Percentiles rank a stretch among this genome's conserved stretches.
These are phyloP conservation scores for Phyllosticta citriasiana DNA, from an alignment of 2,329 filamentous ascomycete species.

Conservation along the genomic window DNA sequence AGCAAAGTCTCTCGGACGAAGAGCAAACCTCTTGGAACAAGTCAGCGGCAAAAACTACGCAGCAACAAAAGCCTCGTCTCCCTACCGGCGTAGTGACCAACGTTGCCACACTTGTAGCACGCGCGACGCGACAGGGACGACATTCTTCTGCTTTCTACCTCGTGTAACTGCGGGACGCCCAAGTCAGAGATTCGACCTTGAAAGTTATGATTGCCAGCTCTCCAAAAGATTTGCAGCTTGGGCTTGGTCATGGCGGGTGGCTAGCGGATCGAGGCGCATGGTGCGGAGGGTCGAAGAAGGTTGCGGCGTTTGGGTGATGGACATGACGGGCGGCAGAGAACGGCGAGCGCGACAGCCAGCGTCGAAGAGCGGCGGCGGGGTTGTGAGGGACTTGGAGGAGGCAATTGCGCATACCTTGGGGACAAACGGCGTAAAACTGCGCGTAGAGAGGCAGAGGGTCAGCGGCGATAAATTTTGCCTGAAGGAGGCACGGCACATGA, in stretches of 20 bases:
- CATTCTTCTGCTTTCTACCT: conserved; percentile 31
- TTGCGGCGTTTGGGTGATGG: not conserved
- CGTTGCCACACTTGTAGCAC: conserved; percentile 45
- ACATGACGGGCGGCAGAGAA: not conserved
- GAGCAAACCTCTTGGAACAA: conserved; percentile 72
- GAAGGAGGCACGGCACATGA: conserved; percentile 12
- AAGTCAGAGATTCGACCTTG: conserved; percentile 13
- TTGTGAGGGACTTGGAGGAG: not conserved
- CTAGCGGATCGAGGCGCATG: conserved; percentile 12
- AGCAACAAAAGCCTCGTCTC: conserved; percentile 12
- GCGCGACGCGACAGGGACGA: conserved; percentile 44
- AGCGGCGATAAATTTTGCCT: conserved; percentile 16
- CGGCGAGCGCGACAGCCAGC: not conserved
- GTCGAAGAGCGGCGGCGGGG: not conserved
- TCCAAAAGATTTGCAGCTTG: not conserved
- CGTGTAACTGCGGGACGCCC: conserved; percentile 15
- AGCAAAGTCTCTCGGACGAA: conserved; percentile 95
- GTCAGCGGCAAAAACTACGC: not conserved
- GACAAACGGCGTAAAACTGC: conserved; percentile 22
- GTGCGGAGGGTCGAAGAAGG: not conserved
- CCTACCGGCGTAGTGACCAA: conserved; percentile 43
- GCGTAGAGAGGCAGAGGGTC: conserved; percentile 19
- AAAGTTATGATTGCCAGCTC: conserved; percentile 17
- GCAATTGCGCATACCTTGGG: conserved; percentile 17
- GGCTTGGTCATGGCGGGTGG: not conserved